phyloP scores from a whole-genome alignment of 805 yeast genomes.

The Dipodascus albidus region DNA sequence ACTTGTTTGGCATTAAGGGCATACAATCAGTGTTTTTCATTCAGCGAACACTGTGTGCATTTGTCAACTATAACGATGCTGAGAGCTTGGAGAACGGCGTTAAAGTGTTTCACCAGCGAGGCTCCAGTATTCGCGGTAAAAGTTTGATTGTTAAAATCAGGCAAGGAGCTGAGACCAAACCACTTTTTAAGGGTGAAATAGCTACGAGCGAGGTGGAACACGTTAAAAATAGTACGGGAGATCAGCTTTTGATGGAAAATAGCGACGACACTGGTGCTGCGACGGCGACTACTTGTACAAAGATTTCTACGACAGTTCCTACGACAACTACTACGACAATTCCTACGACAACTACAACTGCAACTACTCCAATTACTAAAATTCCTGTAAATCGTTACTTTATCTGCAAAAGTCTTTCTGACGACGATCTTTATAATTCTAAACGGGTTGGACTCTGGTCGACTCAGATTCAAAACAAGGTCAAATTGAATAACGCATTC shows the following conservation, averaged over 20 bases:
- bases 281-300: too few species aligned
- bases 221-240: not conserved
- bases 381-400: conserved; percentile 22
- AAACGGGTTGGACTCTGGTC: conserved; percentile 26
- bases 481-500: conserved; percentile 28
- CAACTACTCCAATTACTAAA: too few species aligned
- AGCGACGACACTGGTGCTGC: too few species aligned
- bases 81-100: conserved; percentile 24
- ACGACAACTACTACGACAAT: too few species aligned
- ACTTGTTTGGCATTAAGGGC: conserved; percentile 27
- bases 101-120: conserved; percentile 18
- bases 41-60: conserved; percentile 32
- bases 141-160: conserved; percentile 21
- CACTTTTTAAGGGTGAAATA: not conserved
- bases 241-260: too few species aligned
- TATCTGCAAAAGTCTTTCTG: conserved; percentile 30
- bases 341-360: too few species aligned
- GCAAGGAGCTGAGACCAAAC: conserved; percentile 8
- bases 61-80: conserved; percentile 27
- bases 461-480: conserved; percentile 31
- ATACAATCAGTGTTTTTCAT: conserved; percentile 29
- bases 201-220: not conserved
- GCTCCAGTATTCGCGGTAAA: conserved; percentile 23
- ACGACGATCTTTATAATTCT: conserved; percentile 28
- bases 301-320: too few species aligned